Conservation (phyloP, 208 protist genomes). For the Crithidia fasciculata region DNA sequence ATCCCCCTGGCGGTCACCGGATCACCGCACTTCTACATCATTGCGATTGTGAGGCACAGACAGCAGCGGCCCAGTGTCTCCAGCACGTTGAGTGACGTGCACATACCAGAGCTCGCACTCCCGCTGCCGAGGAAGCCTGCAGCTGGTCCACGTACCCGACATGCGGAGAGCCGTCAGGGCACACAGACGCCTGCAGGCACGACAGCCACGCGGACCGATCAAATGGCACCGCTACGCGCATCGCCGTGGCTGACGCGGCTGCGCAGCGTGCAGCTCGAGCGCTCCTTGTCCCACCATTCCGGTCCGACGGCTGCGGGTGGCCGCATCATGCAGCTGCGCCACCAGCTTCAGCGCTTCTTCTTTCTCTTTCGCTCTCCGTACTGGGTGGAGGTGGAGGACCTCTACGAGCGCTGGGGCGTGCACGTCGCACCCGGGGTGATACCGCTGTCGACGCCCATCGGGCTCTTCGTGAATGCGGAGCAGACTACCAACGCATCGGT, state of each 20-base stretch:
- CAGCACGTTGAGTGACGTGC: neutral
- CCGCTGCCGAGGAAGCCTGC: no score
- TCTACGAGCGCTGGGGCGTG: constrained; percentile 50
- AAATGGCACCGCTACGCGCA: no score
- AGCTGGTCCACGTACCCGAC: no score
- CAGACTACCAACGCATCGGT: constrained; percentile 61
- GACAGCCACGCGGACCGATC: neutral
- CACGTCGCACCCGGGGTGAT: constrained; percentile 19
- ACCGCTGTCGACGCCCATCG: constrained; percentile 13
- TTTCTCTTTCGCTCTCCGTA: constrained; percentile 57
- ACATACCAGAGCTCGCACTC: neutral
- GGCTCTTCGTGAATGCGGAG: constrained; percentile 51
- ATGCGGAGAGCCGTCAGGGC: no score
- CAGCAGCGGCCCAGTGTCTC: constrained; percentile 5
- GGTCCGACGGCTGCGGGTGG: neutral
- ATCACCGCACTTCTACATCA: neutral
- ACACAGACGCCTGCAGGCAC: neutral
- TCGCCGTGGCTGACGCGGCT: constrained; percentile 30
- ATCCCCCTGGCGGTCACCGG: constrained; percentile 56
- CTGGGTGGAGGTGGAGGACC: constrained; percentile 37
- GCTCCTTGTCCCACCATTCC: neutral
- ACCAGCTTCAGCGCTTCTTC: neutral
- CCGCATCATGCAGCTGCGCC: neutral
- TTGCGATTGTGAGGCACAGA: neutral
- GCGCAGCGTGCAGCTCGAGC: neutral